Conservation (phyloP, 768 basidiomycete genomes). For the Baorangia bicolor region DNA sequence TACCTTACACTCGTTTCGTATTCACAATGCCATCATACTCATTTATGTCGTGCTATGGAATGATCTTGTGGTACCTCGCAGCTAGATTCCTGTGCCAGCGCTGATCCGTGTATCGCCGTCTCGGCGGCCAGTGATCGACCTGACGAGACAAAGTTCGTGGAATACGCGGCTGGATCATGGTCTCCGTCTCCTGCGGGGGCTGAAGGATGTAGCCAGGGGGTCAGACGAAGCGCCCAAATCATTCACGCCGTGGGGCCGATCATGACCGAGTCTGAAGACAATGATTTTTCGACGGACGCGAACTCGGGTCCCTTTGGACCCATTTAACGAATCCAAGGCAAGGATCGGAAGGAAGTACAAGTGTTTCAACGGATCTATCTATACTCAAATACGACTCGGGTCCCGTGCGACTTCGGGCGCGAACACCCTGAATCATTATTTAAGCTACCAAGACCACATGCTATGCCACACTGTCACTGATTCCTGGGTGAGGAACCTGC, state of each 20-base stretch:
- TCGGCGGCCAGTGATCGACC: background rate
- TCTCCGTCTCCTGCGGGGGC: background rate
- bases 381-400: background rate
- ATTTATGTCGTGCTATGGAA: background rate
- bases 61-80: background rate
- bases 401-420: background rate
- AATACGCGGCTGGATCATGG: background rate
- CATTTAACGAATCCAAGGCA: background rate
- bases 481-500: background rate
- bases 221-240: background rate
- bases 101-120: conserved; percentile 6
- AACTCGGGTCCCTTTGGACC: background rate
- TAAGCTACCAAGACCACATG: background rate
- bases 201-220: background rate
- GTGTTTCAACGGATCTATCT: background rate
- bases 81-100: background rate
- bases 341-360: background rate
- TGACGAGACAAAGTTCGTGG: background rate
- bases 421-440: background rate
- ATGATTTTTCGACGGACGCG: background rate
- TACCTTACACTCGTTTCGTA: background rate
- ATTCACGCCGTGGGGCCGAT: background rate
- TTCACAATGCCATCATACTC: background rate
- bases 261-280: background rate
- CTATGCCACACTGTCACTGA: background rate